phyloP scores from a whole-genome alignment of 164 flowering plant species.

The Magnolia sinica region DNA sequence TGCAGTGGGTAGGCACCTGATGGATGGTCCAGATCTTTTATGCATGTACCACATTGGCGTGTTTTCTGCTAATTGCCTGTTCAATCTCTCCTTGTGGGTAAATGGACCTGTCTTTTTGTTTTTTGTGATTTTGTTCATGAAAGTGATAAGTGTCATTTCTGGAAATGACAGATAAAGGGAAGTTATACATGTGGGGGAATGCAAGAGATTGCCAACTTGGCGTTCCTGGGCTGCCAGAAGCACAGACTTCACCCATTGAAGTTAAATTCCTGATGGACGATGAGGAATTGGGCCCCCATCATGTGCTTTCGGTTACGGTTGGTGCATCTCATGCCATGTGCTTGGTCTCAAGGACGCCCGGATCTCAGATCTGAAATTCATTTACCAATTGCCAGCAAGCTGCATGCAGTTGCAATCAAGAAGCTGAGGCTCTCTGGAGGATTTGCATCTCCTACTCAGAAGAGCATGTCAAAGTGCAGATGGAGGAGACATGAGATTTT shows the following conservation, averaged over 20 bases:
- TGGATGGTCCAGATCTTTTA: too few species aligned
- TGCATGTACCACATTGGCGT: too few species aligned
- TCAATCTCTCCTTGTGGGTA: not conserved
- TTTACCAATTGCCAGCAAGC: not conserved
- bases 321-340: conserved; percentile 94
- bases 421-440: not conserved
- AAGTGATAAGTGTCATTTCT: not conserved
- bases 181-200: conserved; percentile 93
- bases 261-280: conserved; percentile 73
- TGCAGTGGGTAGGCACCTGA: too few species aligned
- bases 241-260: conserved; percentile 59
- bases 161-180: conserved; percentile 57
- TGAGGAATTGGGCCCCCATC: conserved; percentile 58
- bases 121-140: not conserved
- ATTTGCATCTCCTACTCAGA: not conserved
- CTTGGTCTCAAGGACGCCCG: conserved; percentile 32
- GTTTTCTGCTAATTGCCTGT: not conserved
- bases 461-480: not conserved
- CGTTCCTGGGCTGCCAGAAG: conserved; percentile 79
- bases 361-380: not conserved
- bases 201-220: conserved; percentile 79
- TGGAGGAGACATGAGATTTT: not conserved
- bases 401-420: not conserved
- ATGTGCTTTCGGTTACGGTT: conserved; percentile 61
- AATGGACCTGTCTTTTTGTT: too few species aligned